Evolutionary conservation across 768 basidiomycete genomes (phyloP).

Genomic region (Mycena epipterygia): DNA sequence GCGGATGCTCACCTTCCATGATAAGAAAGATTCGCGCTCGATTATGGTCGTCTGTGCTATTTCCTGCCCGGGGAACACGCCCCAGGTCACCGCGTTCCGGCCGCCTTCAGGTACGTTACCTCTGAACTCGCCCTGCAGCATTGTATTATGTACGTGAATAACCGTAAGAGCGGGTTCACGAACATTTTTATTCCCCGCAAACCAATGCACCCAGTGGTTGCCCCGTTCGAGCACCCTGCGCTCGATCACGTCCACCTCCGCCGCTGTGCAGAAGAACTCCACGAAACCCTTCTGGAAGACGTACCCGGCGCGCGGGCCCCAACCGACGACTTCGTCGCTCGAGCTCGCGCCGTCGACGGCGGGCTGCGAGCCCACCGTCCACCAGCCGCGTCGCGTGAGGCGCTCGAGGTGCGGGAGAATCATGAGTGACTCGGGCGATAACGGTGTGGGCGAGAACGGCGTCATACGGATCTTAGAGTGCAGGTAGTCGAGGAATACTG

Average conservation of each 20-base stretch:
- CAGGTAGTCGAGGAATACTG: slow-evolving; percentile 86
- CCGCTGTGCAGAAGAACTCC: slow-evolving; percentile 88
- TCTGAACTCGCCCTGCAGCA: slow-evolving; percentile 78
- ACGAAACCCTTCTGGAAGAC: slow-evolving; percentile 99
- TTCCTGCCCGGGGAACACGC: slow-evolving; percentile 97
- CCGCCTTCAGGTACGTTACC: slow-evolving; percentile 86
- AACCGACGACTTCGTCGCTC: slow-evolving; percentile 86
- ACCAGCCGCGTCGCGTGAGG: slow-evolving; percentile 86
- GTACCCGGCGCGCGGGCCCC: slow-evolving; percentile 94
- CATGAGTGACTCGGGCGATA: slow-evolving; percentile 84
- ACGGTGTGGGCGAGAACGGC: slow-evolving; percentile 88
- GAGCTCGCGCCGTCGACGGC: slow-evolving; percentile 87
- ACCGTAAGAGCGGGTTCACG: slow-evolving; percentile 39
- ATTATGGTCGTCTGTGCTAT: slow-evolving; percentile 97
- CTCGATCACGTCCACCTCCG: slow-evolving; percentile 73
- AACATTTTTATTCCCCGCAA: slow-evolving; percentile 86
- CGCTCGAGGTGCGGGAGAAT: slow-evolving; percentile 85
- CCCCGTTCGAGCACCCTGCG: slow-evolving; percentile 66
- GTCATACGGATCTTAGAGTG: slow-evolving; percentile 79
- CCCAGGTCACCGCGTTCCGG: slow-evolving; percentile 98
- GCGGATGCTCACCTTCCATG: slow-evolving; percentile 85
- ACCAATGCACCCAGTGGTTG: slow-evolving; percentile 82
- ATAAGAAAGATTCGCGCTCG: slow-evolving; percentile 92
- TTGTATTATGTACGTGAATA: neutral
- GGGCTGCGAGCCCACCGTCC: slow-evolving; percentile 98